These are phyloP conservation scores for Penicillium manginii DNA, from an alignment of 495 filamentous ascomycete species.

Conservation along the genomic window DNA sequence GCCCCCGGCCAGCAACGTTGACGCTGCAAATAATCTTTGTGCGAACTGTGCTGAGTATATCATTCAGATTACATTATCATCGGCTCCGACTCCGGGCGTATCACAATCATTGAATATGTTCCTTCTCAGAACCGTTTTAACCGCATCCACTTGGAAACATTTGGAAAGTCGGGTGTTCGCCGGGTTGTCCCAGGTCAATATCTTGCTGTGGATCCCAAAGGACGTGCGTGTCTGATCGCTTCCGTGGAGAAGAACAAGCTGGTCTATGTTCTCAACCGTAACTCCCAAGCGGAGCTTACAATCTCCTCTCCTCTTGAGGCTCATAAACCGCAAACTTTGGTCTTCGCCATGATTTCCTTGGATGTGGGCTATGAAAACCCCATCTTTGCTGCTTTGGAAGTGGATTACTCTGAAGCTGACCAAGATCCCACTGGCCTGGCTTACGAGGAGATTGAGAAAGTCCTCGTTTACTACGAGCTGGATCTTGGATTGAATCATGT, in stretches of 20 bases:
- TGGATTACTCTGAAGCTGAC: constrained; percentile 90
- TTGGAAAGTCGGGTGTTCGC: constrained; percentile 95
- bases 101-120: constrained; percentile 91
- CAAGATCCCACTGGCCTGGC: constrained; percentile 88
- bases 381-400: constrained; percentile 90
- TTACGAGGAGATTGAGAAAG: constrained; percentile 80
- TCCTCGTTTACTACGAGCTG: constrained; percentile 94
- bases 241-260: constrained; percentile 99
- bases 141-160: constrained; percentile 92
- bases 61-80: constrained; percentile 90
- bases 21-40: constrained; percentile 31
- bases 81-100: constrained; percentile 91
- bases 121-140: constrained; percentile 86
- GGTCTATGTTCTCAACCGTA: constrained; percentile 96
- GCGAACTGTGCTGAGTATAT: constrained; percentile 62
- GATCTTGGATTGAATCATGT: constrained; percentile 97
- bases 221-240: constrained; percentile 90
- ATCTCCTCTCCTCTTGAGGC: constrained; percentile 98
- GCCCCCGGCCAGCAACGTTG: constrained; percentile 46
- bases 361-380: constrained; percentile 98
- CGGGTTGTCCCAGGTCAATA: constrained; percentile 95
- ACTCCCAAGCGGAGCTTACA: constrained; percentile 89
- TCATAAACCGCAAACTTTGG: constrained; percentile 90
- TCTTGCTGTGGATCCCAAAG: constrained; percentile 91
- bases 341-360: constrained; percentile 81